phyloP scores from a whole-genome alignment of 2,329 filamentous ascomycete genomes.

The Hymenoscyphus infarciens region DNA sequence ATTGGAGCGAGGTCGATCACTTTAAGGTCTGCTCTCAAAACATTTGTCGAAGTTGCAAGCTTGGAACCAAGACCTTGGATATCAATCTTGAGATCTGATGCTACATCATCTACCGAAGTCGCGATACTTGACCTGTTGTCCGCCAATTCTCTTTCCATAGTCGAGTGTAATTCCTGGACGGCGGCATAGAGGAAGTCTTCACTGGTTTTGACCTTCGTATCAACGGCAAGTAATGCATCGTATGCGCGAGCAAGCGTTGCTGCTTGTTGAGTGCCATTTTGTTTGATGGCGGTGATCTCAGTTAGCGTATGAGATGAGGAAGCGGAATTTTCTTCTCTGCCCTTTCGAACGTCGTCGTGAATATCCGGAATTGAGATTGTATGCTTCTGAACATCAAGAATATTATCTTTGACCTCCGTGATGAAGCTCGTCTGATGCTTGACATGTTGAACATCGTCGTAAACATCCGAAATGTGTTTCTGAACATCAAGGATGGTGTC shows the following conservation, averaged over 20 bases:
- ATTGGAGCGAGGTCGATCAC: slow-evolving; percentile 9
- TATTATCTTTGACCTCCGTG: not conserved
- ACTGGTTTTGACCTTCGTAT: slow-evolving; percentile 15
- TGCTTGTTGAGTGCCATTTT: not conserved
- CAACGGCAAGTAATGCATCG: slow-evolving; percentile 12
- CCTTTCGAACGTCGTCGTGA: not conserved
- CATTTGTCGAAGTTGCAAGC: slow-evolving; percentile 11
- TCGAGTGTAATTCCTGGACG: slow-evolving; percentile 14
- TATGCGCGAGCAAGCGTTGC: not conserved
- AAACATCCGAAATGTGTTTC: not conserved
- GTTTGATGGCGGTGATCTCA: not conserved
- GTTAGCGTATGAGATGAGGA: not conserved
- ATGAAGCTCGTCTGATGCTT: not conserved
- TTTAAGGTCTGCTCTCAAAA: slow-evolving; percentile 8
- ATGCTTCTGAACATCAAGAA: not conserved
- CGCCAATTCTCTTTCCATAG: slow-evolving; percentile 12
- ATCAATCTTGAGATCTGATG: slow-evolving; percentile 17
- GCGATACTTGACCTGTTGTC: slow-evolving; percentile 12
- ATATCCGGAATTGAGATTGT: not conserved
- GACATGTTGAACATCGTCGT: not conserved
- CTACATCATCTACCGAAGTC: slow-evolving; percentile 12
- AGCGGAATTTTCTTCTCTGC: not conserved
- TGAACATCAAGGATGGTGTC: not conserved
- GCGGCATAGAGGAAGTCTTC: slow-evolving; percentile 15
- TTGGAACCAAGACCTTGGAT: slow-evolving; percentile 10